These are phyloP conservation scores for Hymenoscyphus repandus DNA, from an alignment of 2,329 filamentous ascomycete species.

Conservation along the genomic window DNA sequence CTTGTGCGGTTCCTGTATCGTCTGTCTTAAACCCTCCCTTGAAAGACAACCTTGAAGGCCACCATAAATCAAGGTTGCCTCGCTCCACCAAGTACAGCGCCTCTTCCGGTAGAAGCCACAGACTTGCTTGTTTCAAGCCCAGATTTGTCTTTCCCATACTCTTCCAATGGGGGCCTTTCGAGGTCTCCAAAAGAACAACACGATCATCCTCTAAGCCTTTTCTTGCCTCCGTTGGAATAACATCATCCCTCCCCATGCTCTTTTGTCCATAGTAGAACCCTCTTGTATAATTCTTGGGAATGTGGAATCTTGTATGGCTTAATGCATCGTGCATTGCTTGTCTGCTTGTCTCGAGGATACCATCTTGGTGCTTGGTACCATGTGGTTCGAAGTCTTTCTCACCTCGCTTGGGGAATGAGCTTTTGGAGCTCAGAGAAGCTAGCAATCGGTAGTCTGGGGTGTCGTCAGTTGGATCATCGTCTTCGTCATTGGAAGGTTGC, in stretches of 20 bases:
- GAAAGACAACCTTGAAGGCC: slow-evolving; percentile 56
- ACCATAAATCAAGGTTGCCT: slow-evolving; percentile 81
- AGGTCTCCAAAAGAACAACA: slow-evolving; percentile 64
- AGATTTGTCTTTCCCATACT: slow-evolving; percentile 65
- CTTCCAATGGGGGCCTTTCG: slow-evolving; percentile 67
- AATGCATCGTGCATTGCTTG: slow-evolving; percentile 86
- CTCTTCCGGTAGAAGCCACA: slow-evolving; percentile 90
- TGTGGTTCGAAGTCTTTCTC: slow-evolving; percentile 98
- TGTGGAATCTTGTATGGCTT: slow-evolving; percentile 68
- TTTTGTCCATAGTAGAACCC: slow-evolving; percentile 67
- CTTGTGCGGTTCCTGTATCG: slow-evolving; percentile 12
- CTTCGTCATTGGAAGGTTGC: slow-evolving; percentile 31
- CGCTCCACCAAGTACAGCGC: slow-evolving; percentile 84
- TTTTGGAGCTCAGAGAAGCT: slow-evolving; percentile 46
- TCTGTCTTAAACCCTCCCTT: slow-evolving; percentile 33
- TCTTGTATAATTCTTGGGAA: slow-evolving; percentile 57
- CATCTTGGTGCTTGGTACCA: slow-evolving; percentile 75
- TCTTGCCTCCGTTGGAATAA: slow-evolving; percentile 63
- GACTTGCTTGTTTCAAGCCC: slow-evolving; percentile 53
- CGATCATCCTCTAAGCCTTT: slow-evolving; percentile 52
- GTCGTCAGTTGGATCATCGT: slow-evolving; percentile 69
- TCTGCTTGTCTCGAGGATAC: slow-evolving; percentile 73
- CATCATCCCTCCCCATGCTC: slow-evolving; percentile 31
- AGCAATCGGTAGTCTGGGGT: slow-evolving; percentile 82
- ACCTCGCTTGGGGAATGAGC: slow-evolving; percentile 74